These are phyloP conservation scores for Fusarium haematococcum DNA, from an alignment of 2,329 filamentous ascomycete species.

Conservation along the genomic window DNA sequence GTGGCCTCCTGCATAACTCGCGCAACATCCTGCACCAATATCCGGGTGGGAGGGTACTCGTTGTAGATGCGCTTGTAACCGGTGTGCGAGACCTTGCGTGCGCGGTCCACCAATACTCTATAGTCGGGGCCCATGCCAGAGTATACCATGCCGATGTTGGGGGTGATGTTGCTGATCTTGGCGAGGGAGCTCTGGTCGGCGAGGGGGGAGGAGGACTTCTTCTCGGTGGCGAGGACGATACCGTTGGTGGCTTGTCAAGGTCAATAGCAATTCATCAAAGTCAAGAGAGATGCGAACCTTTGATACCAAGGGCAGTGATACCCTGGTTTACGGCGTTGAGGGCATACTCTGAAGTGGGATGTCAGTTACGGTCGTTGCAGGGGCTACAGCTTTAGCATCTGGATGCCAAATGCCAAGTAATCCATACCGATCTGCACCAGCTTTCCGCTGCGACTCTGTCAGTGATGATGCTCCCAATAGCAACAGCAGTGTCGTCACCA, in stretches of 20 bases:
- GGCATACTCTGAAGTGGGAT: constrained; percentile 82
- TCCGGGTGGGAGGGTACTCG: constrained; percentile 98
- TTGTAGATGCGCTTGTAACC: constrained; percentile 99
- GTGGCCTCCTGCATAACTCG: constrained; percentile 99
- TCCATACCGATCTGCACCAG: constrained; percentile 91
- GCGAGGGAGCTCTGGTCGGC: constrained; percentile 95
- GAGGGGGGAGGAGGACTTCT: constrained; percentile 98
- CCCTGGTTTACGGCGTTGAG: constrained; percentile 99
- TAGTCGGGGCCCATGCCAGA: constrained; percentile 99
- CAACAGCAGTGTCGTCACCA: constrained; percentile 42
- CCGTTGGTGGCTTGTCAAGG: constrained; percentile 85
- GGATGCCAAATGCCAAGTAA: constrained; percentile 3
- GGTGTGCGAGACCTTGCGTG: constrained; percentile 97
- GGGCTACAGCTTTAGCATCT: background rate
- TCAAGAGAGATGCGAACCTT: constrained; percentile 71
- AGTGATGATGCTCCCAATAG: constrained; percentile 52
- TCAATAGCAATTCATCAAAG: constrained; percentile 33
- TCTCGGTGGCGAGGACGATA: constrained; percentile 98
- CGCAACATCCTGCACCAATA: constrained; percentile 98
- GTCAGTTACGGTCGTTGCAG: constrained; percentile 29
- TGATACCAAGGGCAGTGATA: constrained; percentile 97
- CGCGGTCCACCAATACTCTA: constrained; percentile 95
- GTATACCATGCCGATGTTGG: constrained; percentile 99
- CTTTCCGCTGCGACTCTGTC: constrained; percentile 80
- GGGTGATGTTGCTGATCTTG: constrained; percentile 97